These are phyloP conservation scores for Abelmoschus esculentus DNA, from an alignment of 345 rosid species.

Conservation along the genomic window DNA sequence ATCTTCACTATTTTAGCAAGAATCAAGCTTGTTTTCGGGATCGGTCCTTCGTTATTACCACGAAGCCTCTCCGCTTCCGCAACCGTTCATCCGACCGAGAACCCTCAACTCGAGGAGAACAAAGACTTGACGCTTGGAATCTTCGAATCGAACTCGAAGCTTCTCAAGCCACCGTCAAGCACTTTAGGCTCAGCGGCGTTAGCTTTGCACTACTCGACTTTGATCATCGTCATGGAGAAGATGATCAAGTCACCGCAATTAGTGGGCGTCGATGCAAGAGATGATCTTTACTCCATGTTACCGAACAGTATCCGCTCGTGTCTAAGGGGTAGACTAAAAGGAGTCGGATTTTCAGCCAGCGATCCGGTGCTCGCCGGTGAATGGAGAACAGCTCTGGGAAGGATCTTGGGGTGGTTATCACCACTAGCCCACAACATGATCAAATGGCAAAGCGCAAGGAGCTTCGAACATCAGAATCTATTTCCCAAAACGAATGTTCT, in stretches of 20 bases:
- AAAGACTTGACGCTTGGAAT: slow-evolving; percentile 25
- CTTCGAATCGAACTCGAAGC: slow-evolving; percentile 57
- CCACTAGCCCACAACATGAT: slow-evolving; percentile 96
- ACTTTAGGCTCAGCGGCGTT: slow-evolving; percentile 76
- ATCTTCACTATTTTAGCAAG: slow-evolving; percentile 68
- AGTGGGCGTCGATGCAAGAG: slow-evolving; percentile 87
- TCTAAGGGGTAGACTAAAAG: slow-evolving; percentile 58
- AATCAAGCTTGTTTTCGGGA: slow-evolving; percentile 64
- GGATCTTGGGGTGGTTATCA: slow-evolving; percentile 76
- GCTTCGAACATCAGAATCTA: slow-evolving; percentile 74
- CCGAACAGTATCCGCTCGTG: slow-evolving; percentile 63
- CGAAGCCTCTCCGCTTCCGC: slow-evolving; percentile 83
- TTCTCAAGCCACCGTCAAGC: slow-evolving; percentile 57
- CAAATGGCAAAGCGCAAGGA: slow-evolving; percentile 95
- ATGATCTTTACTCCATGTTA: slow-evolving; percentile 78
- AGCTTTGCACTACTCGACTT: slow-evolving; percentile 75
- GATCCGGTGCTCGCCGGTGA: slow-evolving; percentile 73
- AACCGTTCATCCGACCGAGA: slow-evolving; percentile 50
- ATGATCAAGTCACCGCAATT: slow-evolving; percentile 90
- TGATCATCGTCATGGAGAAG: slow-evolving; percentile 83
- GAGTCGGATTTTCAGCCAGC: slow-evolving; percentile 68
- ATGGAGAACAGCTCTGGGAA: slow-evolving; percentile 73
- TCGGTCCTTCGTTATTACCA: slow-evolving; percentile 48
- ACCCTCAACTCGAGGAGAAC: slow-evolving; percentile 20
- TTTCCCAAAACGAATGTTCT: slow-evolving; percentile 49